Percentiles rank a stretch among this genome's conserved stretches.
Evolutionary conservation across 306 rosid species (phyloP).

Genomic region (Vigna unguiculata): DNA sequence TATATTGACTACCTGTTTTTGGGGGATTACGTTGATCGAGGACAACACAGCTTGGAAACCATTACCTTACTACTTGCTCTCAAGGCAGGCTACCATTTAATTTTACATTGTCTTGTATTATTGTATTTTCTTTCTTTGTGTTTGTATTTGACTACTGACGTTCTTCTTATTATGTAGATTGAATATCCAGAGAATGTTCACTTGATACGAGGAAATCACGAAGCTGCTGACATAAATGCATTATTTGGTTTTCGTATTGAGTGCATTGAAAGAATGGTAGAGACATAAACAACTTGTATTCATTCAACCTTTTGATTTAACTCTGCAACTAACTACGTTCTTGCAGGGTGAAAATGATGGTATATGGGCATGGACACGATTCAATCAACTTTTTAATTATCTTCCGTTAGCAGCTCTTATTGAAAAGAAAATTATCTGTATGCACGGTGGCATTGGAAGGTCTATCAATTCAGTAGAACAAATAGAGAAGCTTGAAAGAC

Average conservation of each 20-base stretch:
- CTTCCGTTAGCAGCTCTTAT: slow-evolving; percentile 98
- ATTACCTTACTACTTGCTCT: slow-evolving; percentile 97
- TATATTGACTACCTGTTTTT: slow-evolving; percentile 97
- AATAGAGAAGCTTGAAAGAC: slow-evolving; percentile 98
- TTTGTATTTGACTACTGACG: slow-evolving; percentile 39
- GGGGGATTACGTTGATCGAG: slow-evolving; percentile 99
- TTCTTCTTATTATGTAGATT: slow-evolving; percentile 71
- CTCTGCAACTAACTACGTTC: slow-evolving; percentile 49
- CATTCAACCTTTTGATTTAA: slow-evolving; percentile 42
- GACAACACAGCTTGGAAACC: slow-evolving; percentile 99
- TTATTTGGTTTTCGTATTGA: slow-evolving; percentile 98
- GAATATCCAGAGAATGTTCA: slow-evolving; percentile 97
- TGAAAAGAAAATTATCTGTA: slow-evolving; percentile 98
- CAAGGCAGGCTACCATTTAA: slow-evolving; percentile 66
- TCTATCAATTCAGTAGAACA: slow-evolving; percentile 93
- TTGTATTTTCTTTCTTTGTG: slow-evolving; percentile 35
- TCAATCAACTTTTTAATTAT: slow-evolving; percentile 97
- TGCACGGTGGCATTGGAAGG: slow-evolving; percentile 99
- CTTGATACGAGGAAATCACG: slow-evolving; percentile 99
- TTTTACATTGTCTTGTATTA: slow-evolving; percentile 24
- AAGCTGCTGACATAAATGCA: slow-evolving; percentile 99
- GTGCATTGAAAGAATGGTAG: slow-evolving; percentile 99
- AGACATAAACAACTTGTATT: slow-evolving; percentile 39
- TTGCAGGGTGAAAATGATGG: slow-evolving; percentile 97
- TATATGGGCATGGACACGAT: slow-evolving; percentile 99